Base-by-base conservation (phyloP, 179 eudicot genomes). In the Pouteria campechiana region DNA sequence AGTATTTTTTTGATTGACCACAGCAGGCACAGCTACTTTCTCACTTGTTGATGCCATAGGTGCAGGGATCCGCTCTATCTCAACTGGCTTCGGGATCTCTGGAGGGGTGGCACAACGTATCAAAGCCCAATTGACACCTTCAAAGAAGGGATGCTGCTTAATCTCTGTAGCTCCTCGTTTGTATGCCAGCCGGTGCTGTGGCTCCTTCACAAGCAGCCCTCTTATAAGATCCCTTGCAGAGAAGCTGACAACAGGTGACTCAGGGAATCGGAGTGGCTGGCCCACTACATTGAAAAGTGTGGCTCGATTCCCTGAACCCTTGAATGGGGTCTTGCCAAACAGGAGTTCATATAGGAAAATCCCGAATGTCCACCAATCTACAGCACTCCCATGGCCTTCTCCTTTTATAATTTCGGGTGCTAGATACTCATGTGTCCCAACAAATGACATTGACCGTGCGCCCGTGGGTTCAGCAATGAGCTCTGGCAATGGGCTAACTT, bases 331-430 rank as follows among this genome's bases (percentile, higher is more conserved):
- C 55, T 72, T 81, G 3, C 92, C 92, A 32, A 78, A 81, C 44
- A 81, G 43, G 10, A 81, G 65, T 61, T 81, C 93, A n/a, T 74
- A 78, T 9, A 81, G 43, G 50, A 81, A 81, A 44, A 81, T 78
- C 17, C 93, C 93, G 1, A 78, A 75, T 17, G 93, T 81, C 93
- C 93, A 81, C 93, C 93, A 81, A 54, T 81, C 93, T 27, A 81
- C 93, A 0, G 93, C 86, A 53, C 93, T 81, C n/a, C 93, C 93
- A 31, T 81, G 93, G 31, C 93, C 93, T 54, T 81, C 86, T 0
- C 93, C 93, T 39, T 81, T 77, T 38, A 81, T 72, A 47, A 81
- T 81, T 38, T 81, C 92, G 0, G 92, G 92, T 8, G 92, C 92
- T 41, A 81, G 43, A 57, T 81, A 81, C 46, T 81, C 93, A 9